phyloP scores from a whole-genome alignment of 257 asterid genomes.

The Rehmannia glutinosa region DNA sequence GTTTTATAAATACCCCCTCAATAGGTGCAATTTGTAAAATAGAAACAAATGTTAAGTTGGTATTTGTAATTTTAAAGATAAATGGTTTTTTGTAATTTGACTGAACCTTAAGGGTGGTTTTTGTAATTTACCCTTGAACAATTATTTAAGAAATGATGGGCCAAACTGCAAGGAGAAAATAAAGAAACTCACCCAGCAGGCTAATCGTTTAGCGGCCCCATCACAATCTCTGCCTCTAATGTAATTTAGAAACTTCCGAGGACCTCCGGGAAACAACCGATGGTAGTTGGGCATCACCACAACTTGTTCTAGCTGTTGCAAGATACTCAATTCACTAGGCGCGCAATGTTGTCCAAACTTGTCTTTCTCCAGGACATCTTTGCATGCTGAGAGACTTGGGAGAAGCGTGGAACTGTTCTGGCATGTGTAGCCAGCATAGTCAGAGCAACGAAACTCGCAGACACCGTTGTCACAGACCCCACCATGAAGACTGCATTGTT shows the following conservation, averaged over 20 bases:
- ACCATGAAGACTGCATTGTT: slow-evolving; percentile 98
- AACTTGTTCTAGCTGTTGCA: slow-evolving; percentile 96
- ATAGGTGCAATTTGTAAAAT: too few species aligned
- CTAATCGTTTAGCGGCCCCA: slow-evolving; percentile 93
- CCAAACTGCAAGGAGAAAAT: too few species aligned
- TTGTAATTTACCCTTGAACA: too few species aligned
- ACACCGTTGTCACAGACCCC: slow-evolving; percentile 97
- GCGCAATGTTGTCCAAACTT: slow-evolving; percentile 88
- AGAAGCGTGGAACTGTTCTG: slow-evolving; percentile 93
- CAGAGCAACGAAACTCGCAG: slow-evolving; percentile 98
- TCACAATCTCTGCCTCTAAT: slow-evolving; percentile 92
- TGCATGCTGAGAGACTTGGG: slow-evolving; percentile 83
- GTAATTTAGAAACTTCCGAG: slow-evolving; percentile 78
- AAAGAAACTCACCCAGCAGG: slow-evolving; percentile 89
- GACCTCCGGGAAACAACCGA: slow-evolving; percentile 90
- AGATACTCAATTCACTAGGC: slow-evolving; percentile 78
- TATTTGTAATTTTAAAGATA: too few species aligned
- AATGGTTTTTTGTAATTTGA: too few species aligned
- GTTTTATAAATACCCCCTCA: too few species aligned
- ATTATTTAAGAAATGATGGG: too few species aligned
- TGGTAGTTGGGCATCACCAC: slow-evolving; percentile 99
- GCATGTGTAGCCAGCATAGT: slow-evolving; percentile 97
- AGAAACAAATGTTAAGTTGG: too few species aligned
- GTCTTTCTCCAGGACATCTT: slow-evolving; percentile 69
- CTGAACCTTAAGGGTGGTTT: too few species aligned